Conservation (phyloP, 2,329 filamentous ascomycete genomes). For the Paraphaeosphaeria sporulosa region DNA sequence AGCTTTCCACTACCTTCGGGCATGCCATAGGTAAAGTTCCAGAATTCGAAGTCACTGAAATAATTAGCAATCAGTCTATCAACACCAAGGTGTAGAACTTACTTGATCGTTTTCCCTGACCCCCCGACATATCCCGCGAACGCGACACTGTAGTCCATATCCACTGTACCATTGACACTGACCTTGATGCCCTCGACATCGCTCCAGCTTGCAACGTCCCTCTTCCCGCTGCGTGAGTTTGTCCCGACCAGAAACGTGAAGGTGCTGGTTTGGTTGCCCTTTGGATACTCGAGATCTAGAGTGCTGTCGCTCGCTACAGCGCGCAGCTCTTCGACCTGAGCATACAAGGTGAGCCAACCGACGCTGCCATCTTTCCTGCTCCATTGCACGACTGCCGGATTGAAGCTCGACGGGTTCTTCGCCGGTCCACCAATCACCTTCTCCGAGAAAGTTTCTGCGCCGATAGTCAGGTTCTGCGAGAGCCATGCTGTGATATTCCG, state of each 20-base stretch:
- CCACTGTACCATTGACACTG: constrained; percentile 55
- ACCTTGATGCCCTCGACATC: constrained; percentile 60
- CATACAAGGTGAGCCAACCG: constrained; percentile 40
- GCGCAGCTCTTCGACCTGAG: constrained; percentile 33
- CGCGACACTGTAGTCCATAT: constrained; percentile 49
- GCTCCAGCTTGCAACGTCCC: constrained; percentile 55
- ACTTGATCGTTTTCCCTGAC: constrained; percentile 47
- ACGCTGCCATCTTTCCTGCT: constrained; percentile 39
- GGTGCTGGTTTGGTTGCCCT: constrained; percentile 57
- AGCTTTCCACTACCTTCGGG: constrained; percentile 31
- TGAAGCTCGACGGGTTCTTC: constrained; percentile 62
- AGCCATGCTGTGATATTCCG: constrained; percentile 69
- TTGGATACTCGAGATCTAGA: constrained; percentile 63
- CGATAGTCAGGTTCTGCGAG: constrained; percentile 64
- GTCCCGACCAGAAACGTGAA: constrained; percentile 61
- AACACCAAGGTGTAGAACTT: constrained; percentile 22
- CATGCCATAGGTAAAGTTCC: constrained; percentile 54
- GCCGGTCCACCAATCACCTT: constrained; percentile 63
- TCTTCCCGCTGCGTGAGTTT: constrained; percentile 53
- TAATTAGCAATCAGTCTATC: constrained; percentile 6
- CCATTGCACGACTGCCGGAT: constrained; percentile 69
- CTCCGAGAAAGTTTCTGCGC: constrained; percentile 66
- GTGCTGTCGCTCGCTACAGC: constrained; percentile 35
- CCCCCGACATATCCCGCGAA: constrained; percentile 56
- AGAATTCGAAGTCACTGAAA: constrained; percentile 49